Conservation (phyloP, 805 yeast species). For the Alloascoidea hylecoeti region DNA sequence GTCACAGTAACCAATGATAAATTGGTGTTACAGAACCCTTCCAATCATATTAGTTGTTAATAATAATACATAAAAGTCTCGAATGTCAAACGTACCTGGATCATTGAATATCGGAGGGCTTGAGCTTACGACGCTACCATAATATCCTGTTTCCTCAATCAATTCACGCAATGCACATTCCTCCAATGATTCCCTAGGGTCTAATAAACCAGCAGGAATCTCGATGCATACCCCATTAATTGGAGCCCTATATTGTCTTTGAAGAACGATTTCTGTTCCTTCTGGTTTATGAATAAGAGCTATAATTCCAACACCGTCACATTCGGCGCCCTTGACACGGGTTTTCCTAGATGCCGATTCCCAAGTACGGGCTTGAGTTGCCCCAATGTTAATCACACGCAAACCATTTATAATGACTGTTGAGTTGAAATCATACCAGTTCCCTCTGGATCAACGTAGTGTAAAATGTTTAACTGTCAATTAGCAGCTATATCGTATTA, state of each 20-base stretch:
- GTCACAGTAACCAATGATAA: conserved; percentile 65
- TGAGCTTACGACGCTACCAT: conserved; percentile 40
- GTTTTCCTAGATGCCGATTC: conserved; percentile 82
- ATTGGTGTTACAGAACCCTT: conserved; percentile 67
- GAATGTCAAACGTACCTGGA: conserved; percentile 37
- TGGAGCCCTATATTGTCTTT: conserved; percentile 91
- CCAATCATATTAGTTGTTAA: conserved; percentile 1
- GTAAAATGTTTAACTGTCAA: conserved; percentile 39
- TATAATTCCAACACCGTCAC: conserved; percentile 87
- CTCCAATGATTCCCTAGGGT: conserved; percentile 65
- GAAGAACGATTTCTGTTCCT: conserved; percentile 46
- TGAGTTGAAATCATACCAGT: conserved; percentile 9
- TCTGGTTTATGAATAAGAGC: conserved; percentile 46
- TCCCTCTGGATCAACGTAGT: conserved; percentile 65
- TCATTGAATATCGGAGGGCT: conserved; percentile 50
- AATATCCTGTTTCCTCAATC: conserved; percentile 85
- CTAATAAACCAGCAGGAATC: conserved; percentile 91
- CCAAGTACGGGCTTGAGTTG: conserved; percentile 48
- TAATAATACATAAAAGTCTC: background rate
- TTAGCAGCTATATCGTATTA: conserved; percentile 26
- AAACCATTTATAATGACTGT: background rate
- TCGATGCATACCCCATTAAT: conserved; percentile 80
- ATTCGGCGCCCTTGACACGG: conserved; percentile 40
- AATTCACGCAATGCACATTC: conserved; percentile 80
- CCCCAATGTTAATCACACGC: background rate